Evolutionary conservation across 2,329 filamentous ascomycete species (phyloP).

Genomic region (Fusarium protoensiforme): DNA sequence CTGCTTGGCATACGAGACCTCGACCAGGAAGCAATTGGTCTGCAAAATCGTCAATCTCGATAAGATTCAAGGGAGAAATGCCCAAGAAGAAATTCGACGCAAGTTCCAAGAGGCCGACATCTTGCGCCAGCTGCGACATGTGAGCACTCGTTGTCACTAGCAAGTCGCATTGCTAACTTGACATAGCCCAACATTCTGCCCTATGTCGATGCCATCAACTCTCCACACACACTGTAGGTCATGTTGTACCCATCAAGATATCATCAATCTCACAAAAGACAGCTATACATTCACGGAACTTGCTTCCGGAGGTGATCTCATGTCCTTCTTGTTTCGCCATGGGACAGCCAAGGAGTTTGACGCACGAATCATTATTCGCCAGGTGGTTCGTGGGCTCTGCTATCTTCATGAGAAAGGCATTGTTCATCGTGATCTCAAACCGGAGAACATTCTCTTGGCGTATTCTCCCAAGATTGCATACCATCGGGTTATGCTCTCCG

Average conservation of each 20-base stretch:
- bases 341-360: conserved; percentile 53
- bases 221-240: conserved; percentile 58
- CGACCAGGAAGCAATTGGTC: conserved; percentile 69
- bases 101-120: conserved; percentile 63
- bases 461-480: conserved; percentile 56
- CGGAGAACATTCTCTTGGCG: conserved; percentile 63
- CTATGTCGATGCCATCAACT: conserved; percentile 63
- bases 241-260: background rate
- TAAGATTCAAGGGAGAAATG: conserved; percentile 39
- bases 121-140: conserved; percentile 64
- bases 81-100: conserved; percentile 47
- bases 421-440: conserved; percentile 65
- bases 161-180: conserved; percentile 19
- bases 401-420: conserved; percentile 63
- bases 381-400: conserved; percentile 57
- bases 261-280: background rate
- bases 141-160: conserved; percentile 44
- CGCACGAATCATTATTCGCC: conserved; percentile 57
- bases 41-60: conserved; percentile 74
- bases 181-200: conserved; percentile 65
- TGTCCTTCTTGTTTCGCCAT: conserved; percentile 57
- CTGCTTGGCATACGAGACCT: conserved; percentile 56
- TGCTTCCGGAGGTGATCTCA: conserved; percentile 65
- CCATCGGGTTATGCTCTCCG: conserved; percentile 60
- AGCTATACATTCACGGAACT: conserved; percentile 69